These are phyloP conservation scores for Monarda citriodora DNA, from an alignment of 305 asterid genomes.

Conservation along the genomic window DNA sequence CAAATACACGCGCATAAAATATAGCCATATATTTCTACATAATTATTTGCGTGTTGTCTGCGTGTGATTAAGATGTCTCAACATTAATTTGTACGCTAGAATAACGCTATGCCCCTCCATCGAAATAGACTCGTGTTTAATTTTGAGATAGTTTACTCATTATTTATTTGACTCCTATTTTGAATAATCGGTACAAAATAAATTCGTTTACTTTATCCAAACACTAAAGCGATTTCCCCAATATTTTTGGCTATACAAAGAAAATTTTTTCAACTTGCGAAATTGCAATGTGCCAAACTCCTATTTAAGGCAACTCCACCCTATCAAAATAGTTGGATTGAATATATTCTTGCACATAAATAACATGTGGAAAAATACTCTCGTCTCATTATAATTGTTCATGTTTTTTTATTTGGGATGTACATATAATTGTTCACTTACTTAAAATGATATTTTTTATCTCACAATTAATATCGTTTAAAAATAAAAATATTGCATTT, in stretches of 20 bases:
- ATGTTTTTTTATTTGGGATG: too few relatives aligned
- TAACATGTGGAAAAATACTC: neutral
- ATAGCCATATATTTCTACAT: neutral
- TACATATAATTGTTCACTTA: too few relatives aligned
- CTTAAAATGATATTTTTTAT: too few relatives aligned
- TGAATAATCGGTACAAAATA: neutral
- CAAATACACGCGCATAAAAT: too few relatives aligned
- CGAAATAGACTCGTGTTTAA: neutral
- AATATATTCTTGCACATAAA: neutral
- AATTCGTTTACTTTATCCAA: slow-evolving; percentile 8
- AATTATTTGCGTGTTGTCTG: neutral
- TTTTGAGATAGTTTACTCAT: neutral
- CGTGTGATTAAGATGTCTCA: slow-evolving; percentile 16
- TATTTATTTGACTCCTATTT: neutral
- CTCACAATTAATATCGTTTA: too few relatives aligned
- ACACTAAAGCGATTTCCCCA: neutral
- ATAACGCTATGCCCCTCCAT: slow-evolving; percentile 1
- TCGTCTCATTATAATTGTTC: too few relatives aligned
- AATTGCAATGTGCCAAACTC: too few relatives aligned
- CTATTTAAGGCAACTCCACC: too few relatives aligned
- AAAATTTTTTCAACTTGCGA: too few relatives aligned
- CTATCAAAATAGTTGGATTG: neutral
- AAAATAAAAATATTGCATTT: neutral
- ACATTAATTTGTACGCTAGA: neutral
- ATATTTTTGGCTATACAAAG: too few relatives aligned